phyloP scores from a whole-genome alignment of 495 filamentous ascomycete genomes.

The Neurospora sp. region DNA sequence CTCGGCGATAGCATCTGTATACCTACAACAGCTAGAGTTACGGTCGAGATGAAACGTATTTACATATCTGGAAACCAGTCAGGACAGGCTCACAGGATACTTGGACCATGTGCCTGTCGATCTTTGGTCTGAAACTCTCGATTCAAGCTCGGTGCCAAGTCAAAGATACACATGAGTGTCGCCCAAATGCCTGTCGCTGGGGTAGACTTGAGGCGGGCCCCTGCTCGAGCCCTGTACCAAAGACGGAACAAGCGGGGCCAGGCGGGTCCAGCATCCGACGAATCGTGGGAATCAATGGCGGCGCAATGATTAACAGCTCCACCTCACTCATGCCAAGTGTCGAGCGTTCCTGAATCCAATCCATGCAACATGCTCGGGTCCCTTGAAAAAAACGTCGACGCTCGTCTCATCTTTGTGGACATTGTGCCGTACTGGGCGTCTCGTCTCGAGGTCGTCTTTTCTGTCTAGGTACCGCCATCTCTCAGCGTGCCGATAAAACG shows the following conservation, averaged over 20 bases:
- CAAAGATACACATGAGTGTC: neutral
- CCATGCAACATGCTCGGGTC: neutral
- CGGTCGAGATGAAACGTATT: neutral
- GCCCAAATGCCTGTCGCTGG: neutral
- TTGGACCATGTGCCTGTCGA: conserved; percentile 14
- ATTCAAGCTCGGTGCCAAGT: neutral
- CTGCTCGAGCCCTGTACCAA: neutral
- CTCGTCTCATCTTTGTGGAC: neutral
- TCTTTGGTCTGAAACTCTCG: conserved; percentile 23
- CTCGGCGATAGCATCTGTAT: neutral
- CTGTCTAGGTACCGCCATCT: neutral
- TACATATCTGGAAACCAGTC: neutral
- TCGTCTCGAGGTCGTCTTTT: neutral
- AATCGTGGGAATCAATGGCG: neutral
- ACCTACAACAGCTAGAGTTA: neutral
- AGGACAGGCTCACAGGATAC: neutral
- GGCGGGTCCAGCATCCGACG: neutral
- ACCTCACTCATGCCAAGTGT: neutral
- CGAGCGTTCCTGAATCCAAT: neutral
- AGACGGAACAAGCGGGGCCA: neutral
- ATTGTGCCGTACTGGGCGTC: neutral
- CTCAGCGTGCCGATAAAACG: neutral
- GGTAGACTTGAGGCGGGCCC: neutral
- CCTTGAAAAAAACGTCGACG: neutral
- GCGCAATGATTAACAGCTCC: neutral